phyloP scores from a whole-genome alignment of 2,329 filamentous ascomycete genomes.

The Graphiopsis chlorocephala region DNA sequence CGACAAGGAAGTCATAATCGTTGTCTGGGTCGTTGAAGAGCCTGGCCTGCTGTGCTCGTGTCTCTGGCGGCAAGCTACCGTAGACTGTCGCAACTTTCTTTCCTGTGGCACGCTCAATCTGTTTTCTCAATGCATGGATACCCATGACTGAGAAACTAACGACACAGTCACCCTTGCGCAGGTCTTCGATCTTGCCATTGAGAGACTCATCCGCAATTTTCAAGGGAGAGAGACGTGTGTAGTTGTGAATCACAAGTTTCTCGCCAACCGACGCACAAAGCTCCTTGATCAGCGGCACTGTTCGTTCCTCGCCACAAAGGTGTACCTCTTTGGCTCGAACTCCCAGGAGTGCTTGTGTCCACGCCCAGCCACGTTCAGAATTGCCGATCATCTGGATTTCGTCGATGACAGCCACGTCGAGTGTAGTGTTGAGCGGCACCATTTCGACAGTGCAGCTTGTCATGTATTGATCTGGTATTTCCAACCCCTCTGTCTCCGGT shows the following conservation, averaged over 20 bases:
- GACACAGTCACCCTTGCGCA: constrained; percentile 86
- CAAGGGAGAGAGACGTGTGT: constrained; percentile 78
- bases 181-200: constrained; percentile 58
- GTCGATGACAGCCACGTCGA: constrained; percentile 93
- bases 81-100: constrained; percentile 89
- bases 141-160: constrained; percentile 80
- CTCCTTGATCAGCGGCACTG: constrained; percentile 73
- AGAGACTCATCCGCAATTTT: constrained; percentile 64
- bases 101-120: constrained; percentile 73
- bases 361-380: constrained; percentile 79
- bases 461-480: constrained; percentile 46
- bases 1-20: constrained; percentile 91
- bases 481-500: constrained; percentile 49
- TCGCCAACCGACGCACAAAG: constrained; percentile 80
- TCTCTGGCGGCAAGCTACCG: constrained; percentile 86
- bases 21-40: constrained; percentile 95
- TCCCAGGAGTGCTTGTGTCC: constrained; percentile 87
- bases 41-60: constrained; percentile 82
- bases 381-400: constrained; percentile 98
- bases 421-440: constrained; percentile 57
- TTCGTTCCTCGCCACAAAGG: constrained; percentile 84
- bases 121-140: constrained; percentile 75
- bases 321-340: constrained; percentile 86
- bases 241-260: constrained; percentile 74
- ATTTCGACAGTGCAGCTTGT: constrained; percentile 95